These are phyloP conservation scores for Metschnikowia henanensis DNA, from an alignment of 805 yeast species.

Conservation along the genomic window DNA sequence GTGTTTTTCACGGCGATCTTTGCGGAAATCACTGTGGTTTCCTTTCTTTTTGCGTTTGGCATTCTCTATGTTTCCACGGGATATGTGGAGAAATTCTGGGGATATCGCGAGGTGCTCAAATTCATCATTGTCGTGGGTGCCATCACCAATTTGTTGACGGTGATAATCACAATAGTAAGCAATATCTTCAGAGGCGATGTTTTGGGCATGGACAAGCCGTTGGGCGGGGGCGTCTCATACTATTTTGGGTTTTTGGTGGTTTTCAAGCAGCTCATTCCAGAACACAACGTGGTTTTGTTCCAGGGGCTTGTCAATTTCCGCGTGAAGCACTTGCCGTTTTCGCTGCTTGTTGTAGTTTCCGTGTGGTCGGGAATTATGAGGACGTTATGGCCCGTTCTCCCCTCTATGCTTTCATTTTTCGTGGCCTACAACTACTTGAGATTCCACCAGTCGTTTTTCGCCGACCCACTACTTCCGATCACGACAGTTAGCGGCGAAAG, in stretches of 20 bases:
- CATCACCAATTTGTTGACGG: constrained; percentile 54
- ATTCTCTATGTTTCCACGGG: constrained; percentile 42
- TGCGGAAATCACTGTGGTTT: constrained; percentile 53
- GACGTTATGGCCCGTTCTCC: constrained; percentile 52
- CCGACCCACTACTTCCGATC: constrained; percentile 55
- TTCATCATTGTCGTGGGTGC: constrained; percentile 55
- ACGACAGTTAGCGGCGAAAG: constrained; percentile 32
- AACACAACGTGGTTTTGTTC: constrained; percentile 51
- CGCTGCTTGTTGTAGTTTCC: constrained; percentile 30
- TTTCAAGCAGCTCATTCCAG: constrained; percentile 58
- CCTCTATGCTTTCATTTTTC: constrained; percentile 58
- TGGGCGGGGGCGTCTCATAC: constrained; percentile 53
- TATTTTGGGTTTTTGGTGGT: constrained; percentile 56
- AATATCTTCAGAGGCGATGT: constrained; percentile 37
- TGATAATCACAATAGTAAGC: constrained; percentile 40
- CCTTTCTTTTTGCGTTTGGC: constrained; percentile 40
- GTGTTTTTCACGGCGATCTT: constrained; percentile 63
- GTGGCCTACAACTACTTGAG: constrained; percentile 77
- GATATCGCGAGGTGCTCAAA: constrained; percentile 46
- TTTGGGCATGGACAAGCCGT: constrained; percentile 41
- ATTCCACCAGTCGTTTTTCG: constrained; percentile 62
- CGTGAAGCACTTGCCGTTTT: constrained; percentile 63
- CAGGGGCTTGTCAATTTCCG: constrained; percentile 48
- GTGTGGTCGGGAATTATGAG: constrained; percentile 35
- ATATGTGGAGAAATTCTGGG: constrained; percentile 55